Percentiles rank a stretch among this genome's conserved stretches.
Evolutionary conservation across 805 yeast genomes (phyloP).

Genomic region (Ogataea minuta): DNA sequence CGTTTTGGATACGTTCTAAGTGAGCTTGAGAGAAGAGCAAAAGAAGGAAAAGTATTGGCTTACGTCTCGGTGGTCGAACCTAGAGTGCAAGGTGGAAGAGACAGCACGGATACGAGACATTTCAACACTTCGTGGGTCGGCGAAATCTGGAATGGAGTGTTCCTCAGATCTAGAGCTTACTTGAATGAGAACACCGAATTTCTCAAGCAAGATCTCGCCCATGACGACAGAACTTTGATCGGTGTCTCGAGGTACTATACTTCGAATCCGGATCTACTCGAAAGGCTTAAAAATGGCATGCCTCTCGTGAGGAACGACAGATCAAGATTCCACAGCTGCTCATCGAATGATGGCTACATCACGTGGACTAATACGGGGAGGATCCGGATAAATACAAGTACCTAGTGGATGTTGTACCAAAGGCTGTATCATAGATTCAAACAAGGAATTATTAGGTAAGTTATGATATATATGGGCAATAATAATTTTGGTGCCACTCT

Average conservation of each 20-base stretch:
- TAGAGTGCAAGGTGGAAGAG: constrained; percentile 18
- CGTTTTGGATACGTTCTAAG: constrained; percentile 39
- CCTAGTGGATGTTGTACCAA: constrained; percentile 11
- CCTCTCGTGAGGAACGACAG: constrained; percentile 41
- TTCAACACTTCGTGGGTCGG: constrained; percentile 21
- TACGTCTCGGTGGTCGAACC: constrained; percentile 34
- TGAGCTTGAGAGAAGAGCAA: constrained; percentile 40
- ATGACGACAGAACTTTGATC: constrained; percentile 45
- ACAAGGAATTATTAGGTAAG: neutral
- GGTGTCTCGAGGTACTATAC: constrained; percentile 40
- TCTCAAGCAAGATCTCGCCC: constrained; percentile 20
- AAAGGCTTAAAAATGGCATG: constrained; percentile 38
- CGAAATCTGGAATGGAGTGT: constrained; percentile 36
- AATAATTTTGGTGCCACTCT: neutral
- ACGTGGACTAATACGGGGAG: constrained; percentile 21
- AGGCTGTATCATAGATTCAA: constrained; percentile 12
- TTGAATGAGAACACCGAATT: constrained; percentile 27
- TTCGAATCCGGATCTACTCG: constrained; percentile 46
- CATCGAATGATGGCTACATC: constrained; percentile 17
- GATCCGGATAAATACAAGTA: constrained; percentile 9
- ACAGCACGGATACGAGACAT: constrained; percentile 4
- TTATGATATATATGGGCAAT: neutral
- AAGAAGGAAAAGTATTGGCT: constrained; percentile 26
- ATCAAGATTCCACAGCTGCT: constrained; percentile 37
- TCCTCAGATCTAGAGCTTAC: constrained; percentile 26